Evolutionary conservation across 768 basidiomycete genomes (phyloP).

Genomic region (Mycena latifolia): DNA sequence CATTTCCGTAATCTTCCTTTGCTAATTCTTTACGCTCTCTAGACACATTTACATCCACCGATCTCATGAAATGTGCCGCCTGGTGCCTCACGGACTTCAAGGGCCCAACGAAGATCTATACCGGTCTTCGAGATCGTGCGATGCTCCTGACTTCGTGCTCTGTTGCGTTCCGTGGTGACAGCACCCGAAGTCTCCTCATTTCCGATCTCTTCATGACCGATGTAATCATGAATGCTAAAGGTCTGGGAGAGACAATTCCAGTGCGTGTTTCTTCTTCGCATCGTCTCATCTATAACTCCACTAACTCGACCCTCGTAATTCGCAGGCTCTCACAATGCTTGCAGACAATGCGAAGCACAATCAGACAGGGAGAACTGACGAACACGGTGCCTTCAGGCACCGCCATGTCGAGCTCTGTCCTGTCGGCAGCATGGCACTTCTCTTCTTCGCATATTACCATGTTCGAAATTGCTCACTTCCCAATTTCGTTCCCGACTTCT

Average conservation of each 20-base stretch:
- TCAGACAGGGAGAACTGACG: slow-evolving; percentile 45
- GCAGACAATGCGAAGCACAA: slow-evolving; percentile 49
- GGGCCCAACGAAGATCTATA: slow-evolving; percentile 8
- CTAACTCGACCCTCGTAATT: background rate
- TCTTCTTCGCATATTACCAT: slow-evolving; percentile 48
- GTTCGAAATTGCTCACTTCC: slow-evolving; percentile 36
- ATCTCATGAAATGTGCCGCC: slow-evolving; percentile 4
- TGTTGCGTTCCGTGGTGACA: slow-evolving; percentile 41
- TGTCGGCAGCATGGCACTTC: slow-evolving; percentile 42
- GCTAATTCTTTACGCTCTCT: background rate
- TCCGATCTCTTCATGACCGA: slow-evolving; percentile 37
- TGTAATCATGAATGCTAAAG: slow-evolving; percentile 22
- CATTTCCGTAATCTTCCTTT: background rate
- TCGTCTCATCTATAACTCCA: background rate
- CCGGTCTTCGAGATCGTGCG: slow-evolving; percentile 34
- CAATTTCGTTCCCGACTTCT: slow-evolving; percentile 45
- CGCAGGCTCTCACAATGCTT: slow-evolving; percentile 41
- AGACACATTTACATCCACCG: slow-evolving; percentile 17
- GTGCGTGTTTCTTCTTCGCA: background rate
- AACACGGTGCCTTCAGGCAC: slow-evolving; percentile 47
- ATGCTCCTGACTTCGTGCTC: slow-evolving; percentile 38
- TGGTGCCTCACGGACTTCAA: slow-evolving; percentile 20
- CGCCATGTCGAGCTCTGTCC: slow-evolving; percentile 45
- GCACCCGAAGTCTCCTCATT: slow-evolving; percentile 27
- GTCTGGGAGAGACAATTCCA: background rate